Percentiles rank a stretch among this genome's conserved stretches.
These are phyloP conservation scores for Blastocystis hominis DNA, from an alignment of 352 stramenopile species.

Conservation along the genomic window DNA sequence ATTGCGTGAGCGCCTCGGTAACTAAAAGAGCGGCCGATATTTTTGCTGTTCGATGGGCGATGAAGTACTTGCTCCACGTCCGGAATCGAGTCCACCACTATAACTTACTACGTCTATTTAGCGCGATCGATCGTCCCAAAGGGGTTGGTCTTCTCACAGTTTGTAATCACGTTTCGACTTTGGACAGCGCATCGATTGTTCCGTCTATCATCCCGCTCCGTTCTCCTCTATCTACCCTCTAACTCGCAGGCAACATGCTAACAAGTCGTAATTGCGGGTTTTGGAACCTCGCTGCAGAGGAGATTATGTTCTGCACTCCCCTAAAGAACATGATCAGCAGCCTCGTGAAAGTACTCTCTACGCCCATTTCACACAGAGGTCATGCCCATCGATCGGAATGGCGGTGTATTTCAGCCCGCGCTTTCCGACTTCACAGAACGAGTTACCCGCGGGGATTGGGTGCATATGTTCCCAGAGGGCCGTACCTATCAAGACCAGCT, in stretches of 20 bases:
- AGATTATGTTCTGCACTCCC: constrained; percentile 31
- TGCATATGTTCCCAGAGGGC: constrained; percentile 77
- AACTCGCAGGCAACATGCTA: neutral
- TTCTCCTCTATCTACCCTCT: neutral
- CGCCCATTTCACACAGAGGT: neutral
- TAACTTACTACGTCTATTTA: neutral
- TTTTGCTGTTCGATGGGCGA: neutral
- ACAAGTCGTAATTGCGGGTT: constrained; percentile 18
- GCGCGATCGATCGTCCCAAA: constrained; percentile 17
- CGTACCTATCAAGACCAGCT: constrained; percentile 60
- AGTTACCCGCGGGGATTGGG: constrained; percentile 70
- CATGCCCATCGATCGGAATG: constrained; percentile 30
- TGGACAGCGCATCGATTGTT: constrained; percentile 39
- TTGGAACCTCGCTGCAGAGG: constrained; percentile 36
- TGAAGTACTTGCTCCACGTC: constrained; percentile 28
- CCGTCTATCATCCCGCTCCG: neutral
- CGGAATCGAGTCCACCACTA: constrained; percentile 11
- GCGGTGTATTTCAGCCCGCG: constrained; percentile 45
- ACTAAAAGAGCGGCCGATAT: constrained; percentile 7
- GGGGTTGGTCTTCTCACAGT: constrained; percentile 50
- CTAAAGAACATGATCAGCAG: neutral
- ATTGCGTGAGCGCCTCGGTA: neutral
- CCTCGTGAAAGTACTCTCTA: neutral
- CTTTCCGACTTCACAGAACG: constrained; percentile 72
- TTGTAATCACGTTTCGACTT: constrained; percentile 43